Conservation (phyloP, 768 basidiomycete genomes). For the Russula sp. region DNA sequence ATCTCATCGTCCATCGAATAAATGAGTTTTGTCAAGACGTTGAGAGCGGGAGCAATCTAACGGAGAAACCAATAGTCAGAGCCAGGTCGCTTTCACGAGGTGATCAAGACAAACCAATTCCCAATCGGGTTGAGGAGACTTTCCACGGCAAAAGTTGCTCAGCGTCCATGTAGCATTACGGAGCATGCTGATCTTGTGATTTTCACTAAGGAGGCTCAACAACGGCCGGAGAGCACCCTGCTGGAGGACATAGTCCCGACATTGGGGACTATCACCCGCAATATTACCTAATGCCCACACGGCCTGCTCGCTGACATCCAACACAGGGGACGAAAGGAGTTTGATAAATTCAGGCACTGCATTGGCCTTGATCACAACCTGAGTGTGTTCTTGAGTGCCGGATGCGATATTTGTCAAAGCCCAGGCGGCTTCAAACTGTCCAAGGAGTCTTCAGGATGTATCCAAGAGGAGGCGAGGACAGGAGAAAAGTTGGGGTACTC, state of each 20-base stretch:
- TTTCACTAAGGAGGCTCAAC: slow-evolving; percentile 81
- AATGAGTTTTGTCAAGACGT: slow-evolving; percentile 96
- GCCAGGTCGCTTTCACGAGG: slow-evolving; percentile 1
- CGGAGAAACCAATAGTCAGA: slow-evolving; percentile 19
- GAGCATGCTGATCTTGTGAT: slow-evolving; percentile 98
- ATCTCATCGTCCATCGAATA: slow-evolving; percentile 99
- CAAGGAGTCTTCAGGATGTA: slow-evolving; percentile 6
- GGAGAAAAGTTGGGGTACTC: slow-evolving; percentile 16
- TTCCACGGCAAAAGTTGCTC: slow-evolving; percentile 98
- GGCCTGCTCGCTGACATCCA: slow-evolving; percentile 98
- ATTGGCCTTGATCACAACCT: slow-evolving; percentile 90
- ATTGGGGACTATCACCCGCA: slow-evolving; percentile 95
- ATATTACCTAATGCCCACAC: slow-evolving; percentile 99
- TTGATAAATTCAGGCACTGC: slow-evolving; percentile 98
- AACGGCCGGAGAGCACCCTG: slow-evolving; percentile 92
- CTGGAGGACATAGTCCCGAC: slow-evolving; percentile 93
- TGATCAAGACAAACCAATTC: slow-evolving; percentile 58
- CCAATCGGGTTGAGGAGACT: slow-evolving; percentile 97
- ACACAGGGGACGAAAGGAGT: slow-evolving; percentile 84
- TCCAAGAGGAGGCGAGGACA: neutral
- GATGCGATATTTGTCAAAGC: slow-evolving; percentile 97
- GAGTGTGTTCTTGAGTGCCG: slow-evolving; percentile 96
- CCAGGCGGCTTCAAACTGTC: slow-evolving; percentile 95
- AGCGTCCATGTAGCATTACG: slow-evolving; percentile 98
- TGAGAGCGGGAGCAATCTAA: slow-evolving; percentile 93